Percentiles rank a stretch among this genome's conserved stretches.
phyloP scores from a whole-genome alignment of 768 basidiomycete genomes.

The Boletus rufocinnamomeus region DNA sequence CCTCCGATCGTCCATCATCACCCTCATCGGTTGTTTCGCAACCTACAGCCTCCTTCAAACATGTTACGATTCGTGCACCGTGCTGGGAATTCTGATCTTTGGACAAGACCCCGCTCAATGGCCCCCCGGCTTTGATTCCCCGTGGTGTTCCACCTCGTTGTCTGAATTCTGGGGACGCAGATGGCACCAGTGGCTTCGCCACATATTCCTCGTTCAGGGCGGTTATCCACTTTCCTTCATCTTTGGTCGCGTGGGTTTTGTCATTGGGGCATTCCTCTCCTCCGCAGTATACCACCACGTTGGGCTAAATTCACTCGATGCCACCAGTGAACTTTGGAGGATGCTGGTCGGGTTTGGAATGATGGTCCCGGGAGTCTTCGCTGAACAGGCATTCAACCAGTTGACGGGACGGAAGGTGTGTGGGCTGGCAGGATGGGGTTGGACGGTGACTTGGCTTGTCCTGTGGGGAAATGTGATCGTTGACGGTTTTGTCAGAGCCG shows the following conservation, averaged over 20 bases:
- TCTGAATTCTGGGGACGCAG: conserved; percentile 38
- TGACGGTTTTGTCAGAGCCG: conserved; percentile 12
- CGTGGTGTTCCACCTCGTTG: conserved; percentile 38
- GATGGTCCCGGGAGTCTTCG: conserved; percentile 50
- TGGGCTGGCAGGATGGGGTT: conserved; percentile 36
- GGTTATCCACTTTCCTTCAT: conserved; percentile 34
- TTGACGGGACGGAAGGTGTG: conserved; percentile 30
- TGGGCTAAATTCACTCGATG: conserved; percentile 49
- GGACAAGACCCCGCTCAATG: conserved; percentile 31
- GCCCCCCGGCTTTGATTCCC: conserved; percentile 36
- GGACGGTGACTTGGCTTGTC: conserved; percentile 35
- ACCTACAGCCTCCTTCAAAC: conserved; percentile 33
- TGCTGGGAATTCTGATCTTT: conserved; percentile 22
- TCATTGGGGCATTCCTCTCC: conserved; percentile 56
- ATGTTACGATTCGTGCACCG: conserved; percentile 28
- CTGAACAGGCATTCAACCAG: conserved; percentile 39
- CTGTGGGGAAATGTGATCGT: conserved; percentile 27
- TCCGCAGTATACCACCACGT: conserved; percentile 59
- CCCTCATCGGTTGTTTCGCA: not conserved
- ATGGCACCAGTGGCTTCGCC: conserved; percentile 42
- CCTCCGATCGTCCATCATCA: not conserved
- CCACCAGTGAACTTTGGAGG: conserved; percentile 42
- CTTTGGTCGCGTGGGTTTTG: conserved; percentile 47
- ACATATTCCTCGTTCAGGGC: conserved; percentile 34
- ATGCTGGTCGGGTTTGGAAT: conserved; percentile 54